These are phyloP conservation scores for Diplocarpon mali DNA, from an alignment of 2,329 filamentous ascomycete species.

Conservation along the genomic window DNA sequence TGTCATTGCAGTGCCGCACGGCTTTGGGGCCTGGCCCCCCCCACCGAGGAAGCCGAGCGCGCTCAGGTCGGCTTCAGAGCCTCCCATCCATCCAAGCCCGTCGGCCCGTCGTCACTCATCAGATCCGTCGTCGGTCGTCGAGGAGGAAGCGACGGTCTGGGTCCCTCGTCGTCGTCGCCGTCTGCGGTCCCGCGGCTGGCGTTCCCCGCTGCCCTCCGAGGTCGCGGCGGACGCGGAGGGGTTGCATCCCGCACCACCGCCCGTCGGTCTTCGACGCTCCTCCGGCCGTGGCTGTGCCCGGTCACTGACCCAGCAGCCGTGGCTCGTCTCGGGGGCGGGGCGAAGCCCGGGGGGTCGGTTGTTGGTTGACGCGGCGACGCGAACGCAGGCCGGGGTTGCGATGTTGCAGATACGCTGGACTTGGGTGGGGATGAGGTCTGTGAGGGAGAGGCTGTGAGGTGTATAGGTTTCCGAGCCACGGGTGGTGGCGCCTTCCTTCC, in stretches of 20 bases:
- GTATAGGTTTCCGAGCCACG: constrained; percentile 25
- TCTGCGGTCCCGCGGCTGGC: not conserved
- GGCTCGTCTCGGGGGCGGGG: constrained; percentile 18
- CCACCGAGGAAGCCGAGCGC: not conserved
- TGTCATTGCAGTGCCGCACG: too few species aligned
- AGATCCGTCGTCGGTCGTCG: constrained; percentile 17
- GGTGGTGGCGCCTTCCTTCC: constrained; percentile 26
- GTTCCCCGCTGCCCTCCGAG: constrained; percentile 14
- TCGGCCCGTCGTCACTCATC: too few species aligned
- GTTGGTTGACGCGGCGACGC: constrained; percentile 5
- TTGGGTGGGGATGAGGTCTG: constrained; percentile 13
- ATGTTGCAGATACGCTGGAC: constrained; percentile 11
- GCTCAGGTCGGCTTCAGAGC: constrained; percentile 19
- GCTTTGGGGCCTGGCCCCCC: not conserved
- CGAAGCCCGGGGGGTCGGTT: constrained; percentile 15
- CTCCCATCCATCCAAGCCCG: constrained; percentile 20
- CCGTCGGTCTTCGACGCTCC: constrained; percentile 8
- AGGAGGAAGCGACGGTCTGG: constrained; percentile 21
- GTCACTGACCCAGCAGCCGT: constrained; percentile 7
- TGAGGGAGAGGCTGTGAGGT: constrained; percentile 21
- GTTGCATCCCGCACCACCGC: constrained; percentile 1
- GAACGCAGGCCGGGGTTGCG: constrained; percentile 6
- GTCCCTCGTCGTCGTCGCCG: constrained; percentile 13
- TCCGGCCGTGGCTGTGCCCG: constrained; percentile 4
- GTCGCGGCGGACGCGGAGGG: constrained; percentile 21